Evolutionary conservation across 305 asterid genomes (phyloP).

Genomic region (Euphrasia arctica): DNA sequence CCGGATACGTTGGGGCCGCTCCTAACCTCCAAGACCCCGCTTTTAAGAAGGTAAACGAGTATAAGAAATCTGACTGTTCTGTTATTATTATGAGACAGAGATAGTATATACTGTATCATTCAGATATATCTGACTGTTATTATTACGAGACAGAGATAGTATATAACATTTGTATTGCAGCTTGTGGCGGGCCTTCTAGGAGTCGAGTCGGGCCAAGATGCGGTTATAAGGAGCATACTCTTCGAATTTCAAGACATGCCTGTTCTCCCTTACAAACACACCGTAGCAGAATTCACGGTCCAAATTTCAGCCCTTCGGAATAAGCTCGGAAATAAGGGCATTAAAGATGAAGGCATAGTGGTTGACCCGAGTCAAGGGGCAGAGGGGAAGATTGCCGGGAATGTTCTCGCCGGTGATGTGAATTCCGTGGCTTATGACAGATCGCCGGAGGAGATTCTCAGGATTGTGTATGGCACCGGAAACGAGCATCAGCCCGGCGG

Average conservation of each 20-base stretch:
- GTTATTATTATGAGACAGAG: too few relatives aligned
- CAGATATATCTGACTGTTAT: too few relatives aligned
- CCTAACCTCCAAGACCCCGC: constrained; percentile 32
- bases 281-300: constrained; percentile 37
- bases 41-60: constrained; percentile 27
- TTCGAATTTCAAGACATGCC: constrained; percentile 23
- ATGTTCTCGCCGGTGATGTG: too few relatives aligned
- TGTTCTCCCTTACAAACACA: constrained; percentile 26
- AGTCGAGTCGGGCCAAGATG: constrained; percentile 45
- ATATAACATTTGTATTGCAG: constrained; percentile 19
- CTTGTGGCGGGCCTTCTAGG: constrained; percentile 42
- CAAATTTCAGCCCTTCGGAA: constrained; percentile 34
- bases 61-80: too few relatives aligned
- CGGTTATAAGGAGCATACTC: constrained; percentile 35
- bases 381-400: constrained; percentile 17
- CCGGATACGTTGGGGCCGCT: constrained; percentile 43
- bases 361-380: constrained; percentile 30
- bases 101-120: too few relatives aligned
- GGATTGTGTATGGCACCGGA: too few relatives aligned
- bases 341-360: constrained; percentile 38
- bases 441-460: too few relatives aligned
- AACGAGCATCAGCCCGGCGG: too few relatives aligned
- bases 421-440: too few relatives aligned
- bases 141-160: too few relatives aligned
- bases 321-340: constrained; percentile 30